These are phyloP conservation scores for Talaromyces ruber DNA, from an alignment of 495 filamentous ascomycete species.

Conservation along the genomic window DNA sequence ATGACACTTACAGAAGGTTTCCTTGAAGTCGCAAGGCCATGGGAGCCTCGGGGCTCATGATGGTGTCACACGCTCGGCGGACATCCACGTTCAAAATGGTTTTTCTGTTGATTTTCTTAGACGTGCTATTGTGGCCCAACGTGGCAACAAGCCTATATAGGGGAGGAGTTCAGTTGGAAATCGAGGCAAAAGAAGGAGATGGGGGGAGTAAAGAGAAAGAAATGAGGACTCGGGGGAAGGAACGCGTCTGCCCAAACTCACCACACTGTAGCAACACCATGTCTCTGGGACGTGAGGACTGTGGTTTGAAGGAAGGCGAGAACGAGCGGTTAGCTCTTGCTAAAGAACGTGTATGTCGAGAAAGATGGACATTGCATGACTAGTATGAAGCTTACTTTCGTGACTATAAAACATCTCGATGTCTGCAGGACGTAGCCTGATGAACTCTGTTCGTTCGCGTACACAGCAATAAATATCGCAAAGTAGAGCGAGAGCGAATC, in stretches of 20 bases:
- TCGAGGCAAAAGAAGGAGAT: background rate
- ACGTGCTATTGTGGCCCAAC: slow-evolving; percentile 64
- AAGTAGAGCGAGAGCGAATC: background rate
- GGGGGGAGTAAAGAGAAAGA: background rate
- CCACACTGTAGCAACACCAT: slow-evolving; percentile 95
- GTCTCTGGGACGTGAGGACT: slow-evolving; percentile 83
- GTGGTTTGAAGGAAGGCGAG: slow-evolving; percentile 14
- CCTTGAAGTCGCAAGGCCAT: slow-evolving; percentile 90
- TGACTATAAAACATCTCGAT: slow-evolving; percentile 82
- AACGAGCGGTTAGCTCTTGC: slow-evolving; percentile 5
- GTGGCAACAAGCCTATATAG: slow-evolving; percentile 79
- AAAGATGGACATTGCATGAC: background rate
- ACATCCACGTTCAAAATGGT: slow-evolving; percentile 85
- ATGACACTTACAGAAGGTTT: slow-evolving; percentile 57
- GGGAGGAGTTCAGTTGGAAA: background rate
- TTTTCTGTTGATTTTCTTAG: slow-evolving; percentile 72
- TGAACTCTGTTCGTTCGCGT: background rate
- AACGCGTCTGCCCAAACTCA: slow-evolving; percentile 31
- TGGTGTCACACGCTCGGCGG: slow-evolving; percentile 75
- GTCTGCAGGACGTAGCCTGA: background rate
- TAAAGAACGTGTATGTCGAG: background rate
- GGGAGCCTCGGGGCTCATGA: slow-evolving; percentile 74
- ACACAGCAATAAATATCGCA: background rate
- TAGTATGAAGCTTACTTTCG: slow-evolving; percentile 53
- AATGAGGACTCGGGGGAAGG: background rate